Evolutionary conservation across 139 green algal species (phyloP).

Genomic region (Micractinium conductrix): DNA sequence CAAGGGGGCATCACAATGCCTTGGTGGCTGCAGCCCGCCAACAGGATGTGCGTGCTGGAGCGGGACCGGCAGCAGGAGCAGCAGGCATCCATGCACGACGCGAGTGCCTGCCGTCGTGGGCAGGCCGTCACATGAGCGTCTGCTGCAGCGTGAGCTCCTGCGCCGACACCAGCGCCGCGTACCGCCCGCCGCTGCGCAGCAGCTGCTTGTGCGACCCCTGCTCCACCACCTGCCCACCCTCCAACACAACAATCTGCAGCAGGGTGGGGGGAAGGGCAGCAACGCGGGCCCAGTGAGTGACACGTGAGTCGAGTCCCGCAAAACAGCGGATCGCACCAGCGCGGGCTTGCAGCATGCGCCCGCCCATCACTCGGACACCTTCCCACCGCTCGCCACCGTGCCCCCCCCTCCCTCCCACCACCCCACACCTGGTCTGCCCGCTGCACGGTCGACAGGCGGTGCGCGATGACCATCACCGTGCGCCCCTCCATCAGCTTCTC

Average conservation of each 20-base stretch:
- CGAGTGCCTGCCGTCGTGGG: too few species aligned
- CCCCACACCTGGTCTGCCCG: conserved; percentile 49
- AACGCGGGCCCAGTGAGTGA: too few species aligned
- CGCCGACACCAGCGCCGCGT: conserved; percentile 53
- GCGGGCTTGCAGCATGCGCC: too few species aligned
- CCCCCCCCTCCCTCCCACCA: neutral
- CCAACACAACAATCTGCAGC: conserved; percentile 65
- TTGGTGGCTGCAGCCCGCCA: too few species aligned
- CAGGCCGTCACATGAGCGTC: conserved; percentile 11
- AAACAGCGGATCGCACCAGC: too few species aligned
- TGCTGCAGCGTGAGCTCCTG: conserved; percentile 50
- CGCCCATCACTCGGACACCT: too few species aligned
- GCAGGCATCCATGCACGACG: too few species aligned
- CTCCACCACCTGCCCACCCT: conserved; percentile 56
- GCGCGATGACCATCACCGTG: conserved; percentile 72
- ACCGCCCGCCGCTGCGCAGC: conserved; percentile 42
- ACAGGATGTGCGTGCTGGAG: too few species aligned
- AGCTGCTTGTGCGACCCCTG: conserved; percentile 62
- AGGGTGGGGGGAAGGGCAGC: neutral
- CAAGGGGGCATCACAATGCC: too few species aligned
- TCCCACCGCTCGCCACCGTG: too few species aligned
- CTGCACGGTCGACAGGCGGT: conserved; percentile 79
- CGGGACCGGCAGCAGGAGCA: too few species aligned
- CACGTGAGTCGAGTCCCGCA: too few species aligned
- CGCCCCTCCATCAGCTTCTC: conserved; percentile 56